Evolutionary conservation across 805 yeast species (phyloP).

Genomic region (Candida orba): DNA sequence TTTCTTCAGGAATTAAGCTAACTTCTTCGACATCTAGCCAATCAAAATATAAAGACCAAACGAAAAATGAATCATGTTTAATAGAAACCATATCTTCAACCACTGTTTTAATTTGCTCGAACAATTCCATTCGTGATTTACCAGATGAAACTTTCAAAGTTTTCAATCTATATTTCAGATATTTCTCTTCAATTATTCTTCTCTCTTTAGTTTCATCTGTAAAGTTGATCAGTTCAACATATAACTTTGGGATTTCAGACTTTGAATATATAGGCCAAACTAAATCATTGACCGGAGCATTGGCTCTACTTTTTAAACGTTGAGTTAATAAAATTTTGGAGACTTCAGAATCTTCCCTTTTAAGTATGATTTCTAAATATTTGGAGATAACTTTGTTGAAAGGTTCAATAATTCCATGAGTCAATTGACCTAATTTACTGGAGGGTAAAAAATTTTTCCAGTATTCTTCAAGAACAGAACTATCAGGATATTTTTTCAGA

Average conservation of each 20-base stretch:
- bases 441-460: conserved; percentile 51
- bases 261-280: conserved; percentile 40
- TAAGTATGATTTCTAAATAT: conserved; percentile 34
- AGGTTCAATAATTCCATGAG: conserved; percentile 40
- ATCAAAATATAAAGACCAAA: conserved; percentile 72
- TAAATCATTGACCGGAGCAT: conserved; percentile 27
- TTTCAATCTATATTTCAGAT: conserved; percentile 49
- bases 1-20: conserved; percentile 38
- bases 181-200: conserved; percentile 48
- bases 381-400: conserved; percentile 39
- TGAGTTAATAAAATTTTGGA: conserved; percentile 37
- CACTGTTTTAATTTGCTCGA: conserved; percentile 42
- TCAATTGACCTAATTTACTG: conserved; percentile 41
- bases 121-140: conserved; percentile 31
- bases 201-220: conserved; percentile 58
- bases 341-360: conserved; percentile 35
- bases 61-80: conserved; percentile 48
- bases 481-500: conserved; percentile 27
- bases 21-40: conserved; percentile 56
- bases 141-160: conserved; percentile 47
- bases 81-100: conserved; percentile 70
- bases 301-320: conserved; percentile 31
- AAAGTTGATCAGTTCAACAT: conserved; percentile 48
- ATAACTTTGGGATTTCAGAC: conserved; percentile 48
- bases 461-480: conserved; percentile 38